These are phyloP conservation scores for Nemania sp. DNA, from an alignment of 2,329 filamentous ascomycete genomes.

Conservation along the genomic window DNA sequence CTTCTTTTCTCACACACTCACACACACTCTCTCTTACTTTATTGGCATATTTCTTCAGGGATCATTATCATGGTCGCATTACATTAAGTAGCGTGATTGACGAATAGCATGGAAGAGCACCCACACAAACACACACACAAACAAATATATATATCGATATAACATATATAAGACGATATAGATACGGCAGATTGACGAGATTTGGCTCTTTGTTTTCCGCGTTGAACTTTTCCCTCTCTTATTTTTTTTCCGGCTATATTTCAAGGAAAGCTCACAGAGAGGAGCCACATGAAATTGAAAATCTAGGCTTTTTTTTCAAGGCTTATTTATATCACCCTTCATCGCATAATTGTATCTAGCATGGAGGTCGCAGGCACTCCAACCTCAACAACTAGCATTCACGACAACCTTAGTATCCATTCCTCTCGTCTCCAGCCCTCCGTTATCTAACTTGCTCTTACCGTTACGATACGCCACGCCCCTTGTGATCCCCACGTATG, in stretches of 20 bases:
- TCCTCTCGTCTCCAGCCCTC: neutral
- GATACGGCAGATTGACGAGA: constrained; percentile 2
- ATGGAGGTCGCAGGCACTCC: neutral
- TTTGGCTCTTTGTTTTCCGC: neutral
- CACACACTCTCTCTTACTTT: neutral
- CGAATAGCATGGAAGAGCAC: neutral
- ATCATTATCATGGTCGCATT: constrained; percentile 16
- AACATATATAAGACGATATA: neutral
- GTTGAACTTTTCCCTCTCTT: no score
- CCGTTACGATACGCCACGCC: no score
- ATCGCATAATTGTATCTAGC: constrained; percentile 12
- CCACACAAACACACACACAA: neutral
- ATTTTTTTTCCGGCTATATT: neutral
- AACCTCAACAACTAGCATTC: neutral
- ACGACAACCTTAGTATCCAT: neutral
- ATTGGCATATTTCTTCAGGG: neutral
- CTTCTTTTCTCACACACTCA: neutral
- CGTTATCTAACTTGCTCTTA: neutral
- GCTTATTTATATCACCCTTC: neutral
- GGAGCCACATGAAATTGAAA: constrained; percentile 13
- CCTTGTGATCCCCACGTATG: neutral
- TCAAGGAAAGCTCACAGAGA: neutral
- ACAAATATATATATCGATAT: neutral
- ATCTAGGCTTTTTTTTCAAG: neutral
- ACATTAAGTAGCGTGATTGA: constrained; percentile 14